Evolutionary conservation across 2,329 filamentous ascomycete genomes (phyloP).

Genomic region (Talaromyces sp.): DNA sequence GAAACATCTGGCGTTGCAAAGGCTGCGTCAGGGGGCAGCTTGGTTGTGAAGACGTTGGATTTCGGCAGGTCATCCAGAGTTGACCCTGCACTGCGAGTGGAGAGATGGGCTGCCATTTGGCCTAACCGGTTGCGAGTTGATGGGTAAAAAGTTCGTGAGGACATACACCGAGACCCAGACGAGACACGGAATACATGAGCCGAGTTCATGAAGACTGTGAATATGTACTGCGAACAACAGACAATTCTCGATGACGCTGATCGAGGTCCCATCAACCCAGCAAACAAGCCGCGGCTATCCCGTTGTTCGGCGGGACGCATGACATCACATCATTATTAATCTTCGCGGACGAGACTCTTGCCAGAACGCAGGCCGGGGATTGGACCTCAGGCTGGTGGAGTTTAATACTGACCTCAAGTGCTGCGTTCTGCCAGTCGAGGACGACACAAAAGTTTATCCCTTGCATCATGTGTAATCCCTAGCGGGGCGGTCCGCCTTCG

Average conservation of each 20-base stretch:
- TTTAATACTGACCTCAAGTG: too few species aligned
- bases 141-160: slow-evolving; percentile 15
- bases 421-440: too few species aligned
- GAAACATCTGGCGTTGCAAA: slow-evolving; percentile 82
- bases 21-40: slow-evolving; percentile 72
- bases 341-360: not conserved
- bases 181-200: slow-evolving; percentile 9
- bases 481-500: too few species aligned
- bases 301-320: not conserved
- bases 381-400: too few species aligned
- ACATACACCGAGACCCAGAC: slow-evolving; percentile 28
- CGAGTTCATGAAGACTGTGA: slow-evolving; percentile 9
- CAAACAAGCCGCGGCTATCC: not conserved
- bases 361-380: too few species aligned
- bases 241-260: too few species aligned
- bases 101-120: slow-evolving; percentile 52
- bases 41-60: slow-evolving; percentile 65
- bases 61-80: slow-evolving; percentile 60
- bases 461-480: too few species aligned
- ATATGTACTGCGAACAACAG: not conserved
- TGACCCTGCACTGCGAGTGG: slow-evolving; percentile 29
- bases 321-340: not conserved
- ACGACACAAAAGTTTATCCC: too few species aligned
- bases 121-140: slow-evolving; percentile 37
- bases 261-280: not conserved